Evolutionary conservation across 2,329 filamentous ascomycete genomes (phyloP), one percentile per base, ranked within the genome.

Genomic region (Bipolaris zeicola): DNA sequence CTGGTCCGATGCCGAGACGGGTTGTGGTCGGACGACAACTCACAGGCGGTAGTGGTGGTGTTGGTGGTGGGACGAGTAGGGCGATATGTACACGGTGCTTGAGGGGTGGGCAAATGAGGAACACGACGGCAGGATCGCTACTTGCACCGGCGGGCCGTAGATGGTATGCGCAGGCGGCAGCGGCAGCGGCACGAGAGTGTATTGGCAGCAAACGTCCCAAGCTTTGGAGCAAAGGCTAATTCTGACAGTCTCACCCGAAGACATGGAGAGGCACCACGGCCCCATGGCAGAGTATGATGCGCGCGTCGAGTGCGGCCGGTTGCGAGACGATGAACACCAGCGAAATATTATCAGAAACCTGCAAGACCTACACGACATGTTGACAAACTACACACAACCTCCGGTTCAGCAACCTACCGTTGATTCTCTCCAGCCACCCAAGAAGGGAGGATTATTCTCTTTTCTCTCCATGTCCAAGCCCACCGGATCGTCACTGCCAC

Each of bases 291-390:
- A 98, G 76, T 99, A 99, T 76, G 89, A 97, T 74, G 82, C 84
- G 57, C 86, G 94, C 44, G 93, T 99, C 7, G 81, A 87, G 44
- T 79, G 82, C 41, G 91, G 92, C 10, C 81, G 85, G 46, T 76
- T 99, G 62, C 85, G 89, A 62, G 91, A 98, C 74, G 95, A 99
- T 74, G 87, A 92, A 63, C 91, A 97, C 77, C 95, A 99, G 77
- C 83, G 95, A 83, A 88, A 88, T 39, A 94, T 99, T 65, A 93
- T 99, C 66, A 86, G 95, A 72, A 90, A 86, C 69, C 83, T 99
- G 5, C 92, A 99, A 77, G 88, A 93, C 72, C 86, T 99, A 11
- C 91, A 97, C 77, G 87, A 96, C 58, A 91, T 92, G 70, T 83
- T 99, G 41, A 80, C 83, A 60, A 77, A 83, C 51, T 99, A 98